Evolutionary conservation across 2,329 filamentous ascomycete genomes (phyloP), one percentile per base, ranked within the genome.

Genomic region (Sarocladium brachiariae): DNA sequence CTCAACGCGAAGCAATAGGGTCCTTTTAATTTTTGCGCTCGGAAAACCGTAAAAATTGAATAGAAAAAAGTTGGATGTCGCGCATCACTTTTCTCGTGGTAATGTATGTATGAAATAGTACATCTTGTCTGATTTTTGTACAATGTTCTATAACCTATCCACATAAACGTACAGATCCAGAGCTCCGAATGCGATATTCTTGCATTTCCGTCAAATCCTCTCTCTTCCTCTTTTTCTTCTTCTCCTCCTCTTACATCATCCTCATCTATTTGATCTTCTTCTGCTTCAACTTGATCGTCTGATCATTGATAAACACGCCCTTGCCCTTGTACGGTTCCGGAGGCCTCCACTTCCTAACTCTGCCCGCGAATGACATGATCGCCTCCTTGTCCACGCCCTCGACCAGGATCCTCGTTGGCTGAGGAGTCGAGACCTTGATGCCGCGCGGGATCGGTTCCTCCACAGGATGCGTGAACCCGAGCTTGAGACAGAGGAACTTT

Each of bases 261-360:
- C n/a, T 50, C 58, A 41, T 63, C 74, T 83, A 93, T 77, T 91
- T 92, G 69, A 92, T 89, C 80, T 92, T 93, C 86, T 96, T 99
- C 63, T 89, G 86, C 84, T 99, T 99, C 70, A 99, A 70, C 78
- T 87, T 95, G 73, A 99, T 96, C 25, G 90, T 96, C 78, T 99
- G 90, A 56, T 91, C 89, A 64, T 97, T 95, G 61, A 99, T 85
- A 67, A 97, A 99, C 60, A 99, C 95, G 61, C 93, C 93, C 82
- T 99, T 97, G 58, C 93, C 93, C 81, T 99, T 99, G 72, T 99
- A 99, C 57, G 93, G 93, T 73, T 99, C 93, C 25, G 93, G 93
- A 57, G 80, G 80, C 65, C 93, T 84, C 92, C 92, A 97, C 69
- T 76, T 80, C 60, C 89, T 78, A 58, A 99, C 95, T 59, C 84